phyloP scores from a whole-genome alignment of 768 basidiomycete genomes.

The Kwoniella bestiolae region DNA sequence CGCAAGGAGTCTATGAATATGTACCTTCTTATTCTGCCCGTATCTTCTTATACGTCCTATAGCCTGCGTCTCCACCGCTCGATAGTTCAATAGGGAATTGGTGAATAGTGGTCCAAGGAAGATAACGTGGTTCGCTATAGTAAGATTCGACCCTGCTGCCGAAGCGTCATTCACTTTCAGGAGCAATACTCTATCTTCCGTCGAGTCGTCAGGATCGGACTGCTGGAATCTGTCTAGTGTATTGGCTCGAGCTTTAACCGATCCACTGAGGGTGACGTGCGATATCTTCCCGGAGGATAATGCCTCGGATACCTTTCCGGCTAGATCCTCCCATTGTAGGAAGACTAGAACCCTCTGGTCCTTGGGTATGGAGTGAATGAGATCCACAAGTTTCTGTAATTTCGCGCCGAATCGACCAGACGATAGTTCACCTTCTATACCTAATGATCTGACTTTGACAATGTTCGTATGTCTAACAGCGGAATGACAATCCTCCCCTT shows the following conservation, averaged over 20 bases:
- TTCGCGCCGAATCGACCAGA: constrained; percentile 56
- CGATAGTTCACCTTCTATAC: constrained; percentile 49
- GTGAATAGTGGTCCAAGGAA: constrained; percentile 91
- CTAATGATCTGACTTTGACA: constrained; percentile 50
- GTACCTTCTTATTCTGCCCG: constrained; percentile 71
- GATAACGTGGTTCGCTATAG: constrained; percentile 90
- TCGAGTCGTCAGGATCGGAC: constrained; percentile 60
- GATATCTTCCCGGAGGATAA: constrained; percentile 71
- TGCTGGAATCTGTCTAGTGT: constrained; percentile 85
- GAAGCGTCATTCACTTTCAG: constrained; percentile 87
- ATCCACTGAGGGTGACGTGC: constrained; percentile 80
- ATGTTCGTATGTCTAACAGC: constrained; percentile 66
- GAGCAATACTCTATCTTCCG: constrained; percentile 72
- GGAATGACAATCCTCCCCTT: constrained; percentile 73
- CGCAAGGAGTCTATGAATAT: constrained; percentile 83
- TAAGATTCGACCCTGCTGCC: constrained; percentile 67
- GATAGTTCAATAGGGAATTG: constrained; percentile 80
- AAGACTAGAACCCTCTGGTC: constrained; percentile 86
- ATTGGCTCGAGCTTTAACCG: constrained; percentile 75
- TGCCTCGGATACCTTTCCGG: constrained; percentile 86
- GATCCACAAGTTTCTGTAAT: constrained; percentile 65
- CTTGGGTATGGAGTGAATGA: constrained; percentile 77
- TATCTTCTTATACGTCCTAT: constrained; percentile 67
- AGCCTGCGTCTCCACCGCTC: constrained; percentile 66
- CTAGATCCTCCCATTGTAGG: constrained; percentile 93